Evolutionary conservation across 306 rosid genomes (phyloP).

Genomic region (Cyclanthera cordifolia): DNA sequence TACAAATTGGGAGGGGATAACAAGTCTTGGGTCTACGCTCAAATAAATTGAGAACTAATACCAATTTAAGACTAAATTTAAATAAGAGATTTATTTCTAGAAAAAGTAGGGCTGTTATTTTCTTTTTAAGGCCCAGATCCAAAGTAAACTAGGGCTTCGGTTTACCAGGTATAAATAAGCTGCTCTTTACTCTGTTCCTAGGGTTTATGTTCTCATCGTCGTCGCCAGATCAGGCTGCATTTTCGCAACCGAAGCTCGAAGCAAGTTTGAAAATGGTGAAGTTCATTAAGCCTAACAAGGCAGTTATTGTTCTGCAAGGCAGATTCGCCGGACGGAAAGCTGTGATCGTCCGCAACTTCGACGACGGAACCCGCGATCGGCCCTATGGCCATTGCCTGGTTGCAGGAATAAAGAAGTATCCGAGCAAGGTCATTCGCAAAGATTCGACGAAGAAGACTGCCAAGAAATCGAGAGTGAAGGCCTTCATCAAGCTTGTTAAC

Average conservation of each 20-base stretch:
- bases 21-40: no score
- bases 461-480: conserved; percentile 35
- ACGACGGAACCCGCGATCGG: conserved; percentile 41
- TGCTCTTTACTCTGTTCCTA: not conserved
- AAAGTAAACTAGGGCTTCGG: not conserved
- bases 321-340: conserved; percentile 46
- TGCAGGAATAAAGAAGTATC: conserved; percentile 39
- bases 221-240: not conserved
- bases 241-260: not conserved
- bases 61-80: no score
- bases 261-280: conserved; percentile 24
- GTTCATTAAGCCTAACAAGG: conserved; percentile 36
- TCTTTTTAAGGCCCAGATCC: not conserved
- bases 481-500: conserved; percentile 39
- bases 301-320: conserved; percentile 35
- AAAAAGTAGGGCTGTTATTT: no score
- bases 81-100: no score
- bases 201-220: not conserved
- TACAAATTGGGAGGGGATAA: no score
- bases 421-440: conserved; percentile 34
- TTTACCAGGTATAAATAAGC: not conserved
- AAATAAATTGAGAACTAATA: no score
- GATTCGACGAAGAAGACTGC: conserved; percentile 44
- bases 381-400: conserved; percentile 38
- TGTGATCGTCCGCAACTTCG: conserved; percentile 33